Base-by-base conservation (phyloP, 331 rosid genomes). In the Phaseolus coccineus region DNA sequence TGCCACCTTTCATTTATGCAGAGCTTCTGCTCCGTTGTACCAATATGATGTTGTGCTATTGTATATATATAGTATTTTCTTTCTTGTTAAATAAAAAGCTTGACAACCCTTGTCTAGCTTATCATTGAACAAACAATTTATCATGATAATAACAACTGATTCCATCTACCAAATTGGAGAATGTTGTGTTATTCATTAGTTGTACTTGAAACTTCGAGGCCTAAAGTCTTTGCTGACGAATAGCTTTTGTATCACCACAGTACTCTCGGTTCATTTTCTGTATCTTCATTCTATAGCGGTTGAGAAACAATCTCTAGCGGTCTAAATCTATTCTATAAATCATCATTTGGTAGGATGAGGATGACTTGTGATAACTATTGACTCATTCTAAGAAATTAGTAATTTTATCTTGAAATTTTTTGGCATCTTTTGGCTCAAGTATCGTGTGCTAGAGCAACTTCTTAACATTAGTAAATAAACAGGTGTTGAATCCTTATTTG, bases 1-100 rank as follows among this genome's bases (percentile, higher is more conserved):
- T 39, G 64, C 13, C 53, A 39, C 69, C 44, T 78, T 73, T 78
- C 71, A 44, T 73, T 83, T 57, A 58, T 22, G 51, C 84, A 62
- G 80, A 33, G 35, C 65, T 74, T 80, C 59, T 61, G 44, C 64
- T 69, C 61, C 69, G 69, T 30, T 39, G 69, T 64, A 68, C 76
- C 10, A 66, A 25, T 65, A 4, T 46, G 58, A 55, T 66, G 74
- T 47, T 69, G 66, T 16, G 42, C 37, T 51, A 1, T 66, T 73
- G 62, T 42, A 5, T 55, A 11, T 42, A 5, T 55, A 11, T 28
- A 27, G 27, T 59, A 5, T 66, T 47, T 15, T 15, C 30, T 74
- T 25, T 65, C 50, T 25, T 47, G 22, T 47, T 67, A 53, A 78
- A 73, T 39, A n/a, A 9, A 73, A 65, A 71, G 58, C 67, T 58